A percentile compares a stretch with the other conserved stretches of the same genome.
Evolutionary conservation across 2,329 filamentous ascomycete genomes (phyloP).

Genomic region (Cercospora sp.): DNA sequence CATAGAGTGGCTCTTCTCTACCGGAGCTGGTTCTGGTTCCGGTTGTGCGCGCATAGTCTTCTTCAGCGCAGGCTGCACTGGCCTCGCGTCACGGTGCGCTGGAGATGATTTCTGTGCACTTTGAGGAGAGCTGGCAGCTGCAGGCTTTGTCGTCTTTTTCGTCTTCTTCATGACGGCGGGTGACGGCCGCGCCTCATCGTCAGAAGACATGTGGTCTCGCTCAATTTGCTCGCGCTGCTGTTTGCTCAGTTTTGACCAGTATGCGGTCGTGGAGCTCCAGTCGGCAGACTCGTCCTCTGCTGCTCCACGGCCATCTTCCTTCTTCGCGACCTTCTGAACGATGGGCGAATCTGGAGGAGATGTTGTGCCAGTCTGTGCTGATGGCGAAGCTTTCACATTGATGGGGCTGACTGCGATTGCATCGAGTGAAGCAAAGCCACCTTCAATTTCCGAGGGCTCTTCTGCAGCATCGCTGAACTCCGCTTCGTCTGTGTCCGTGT

Average conservation of each 20-base stretch:
- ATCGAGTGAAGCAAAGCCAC: conserved; percentile 71
- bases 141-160: conserved; percentile 40
- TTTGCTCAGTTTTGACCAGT: conserved; percentile 66
- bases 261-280: conserved; percentile 68
- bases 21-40: conserved; percentile 28
- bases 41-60: conserved; percentile 40
- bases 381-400: conserved; percentile 20
- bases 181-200: conserved; percentile 32
- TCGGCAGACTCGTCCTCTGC: conserved; percentile 39
- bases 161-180: conserved; percentile 41
- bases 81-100: conserved; percentile 33
- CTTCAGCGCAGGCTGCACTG: conserved; percentile 45
- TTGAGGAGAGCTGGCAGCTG: conserved; percentile 15
- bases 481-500: conserved; percentile 49
- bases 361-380: conserved; percentile 11
- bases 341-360: conserved; percentile 34
- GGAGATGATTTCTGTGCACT: conserved; percentile 15
- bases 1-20: conserved; percentile 36
- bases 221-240: conserved; percentile 65
- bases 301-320: not conserved
- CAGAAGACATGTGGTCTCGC: conserved; percentile 47
- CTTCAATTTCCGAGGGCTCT: conserved; percentile 65
- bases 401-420: conserved; percentile 66
- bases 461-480: conserved; percentile 78
- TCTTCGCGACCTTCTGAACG: conserved; percentile 18